A percentile compares a stretch with the other conserved stretches of the same genome.
These are phyloP conservation scores for Euphorbia schlechtendalii DNA, from an alignment of 441 rosid species.

Conservation along the genomic window DNA sequence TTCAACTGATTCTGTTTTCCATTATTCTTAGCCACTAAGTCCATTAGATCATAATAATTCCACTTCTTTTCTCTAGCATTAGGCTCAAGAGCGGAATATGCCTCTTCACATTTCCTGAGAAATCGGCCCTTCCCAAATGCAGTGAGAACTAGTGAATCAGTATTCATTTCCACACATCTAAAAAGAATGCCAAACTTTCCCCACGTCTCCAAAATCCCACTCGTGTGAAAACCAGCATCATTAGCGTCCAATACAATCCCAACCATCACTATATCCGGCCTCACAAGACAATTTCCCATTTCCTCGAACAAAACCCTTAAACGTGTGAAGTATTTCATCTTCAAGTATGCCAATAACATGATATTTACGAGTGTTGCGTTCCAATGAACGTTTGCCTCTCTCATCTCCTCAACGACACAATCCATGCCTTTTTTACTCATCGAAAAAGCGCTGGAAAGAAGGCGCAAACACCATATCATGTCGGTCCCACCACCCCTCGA, in stretches of 20 bases:
- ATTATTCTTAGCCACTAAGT: constrained; percentile 31
- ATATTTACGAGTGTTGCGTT: constrained; percentile 42
- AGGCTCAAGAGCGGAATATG: constrained; percentile 28
- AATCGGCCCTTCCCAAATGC: constrained; percentile 62
- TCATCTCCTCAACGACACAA: constrained; percentile 40
- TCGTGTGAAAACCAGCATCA: constrained; percentile 36
- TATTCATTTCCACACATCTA: constrained; percentile 42
- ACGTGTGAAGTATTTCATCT: constrained; percentile 47
- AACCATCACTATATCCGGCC: constrained; percentile 61
- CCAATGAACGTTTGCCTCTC: constrained; percentile 46
- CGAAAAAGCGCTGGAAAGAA: constrained; percentile 53
- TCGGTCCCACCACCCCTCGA: constrained; percentile 37
- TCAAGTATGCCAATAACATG: constrained; percentile 43
- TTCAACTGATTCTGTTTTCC: constrained; percentile 4
- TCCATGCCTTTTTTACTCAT: constrained; percentile 60
- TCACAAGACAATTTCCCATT: constrained; percentile 27
- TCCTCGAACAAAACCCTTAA: constrained; percentile 30
- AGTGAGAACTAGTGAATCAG: constrained; percentile 55
- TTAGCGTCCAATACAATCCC: constrained; percentile 51
- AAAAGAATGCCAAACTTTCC: constrained; percentile 47
- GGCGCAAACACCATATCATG: constrained; percentile 59
- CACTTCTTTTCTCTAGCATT: constrained; percentile 32
- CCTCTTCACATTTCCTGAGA: constrained; percentile 42
- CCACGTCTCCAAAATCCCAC: constrained; percentile 42
- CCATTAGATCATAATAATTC: constrained; percentile 41